Base-by-base conservation (phyloP, 345 rosid species). In the Gossypium herbaceum region DNA sequence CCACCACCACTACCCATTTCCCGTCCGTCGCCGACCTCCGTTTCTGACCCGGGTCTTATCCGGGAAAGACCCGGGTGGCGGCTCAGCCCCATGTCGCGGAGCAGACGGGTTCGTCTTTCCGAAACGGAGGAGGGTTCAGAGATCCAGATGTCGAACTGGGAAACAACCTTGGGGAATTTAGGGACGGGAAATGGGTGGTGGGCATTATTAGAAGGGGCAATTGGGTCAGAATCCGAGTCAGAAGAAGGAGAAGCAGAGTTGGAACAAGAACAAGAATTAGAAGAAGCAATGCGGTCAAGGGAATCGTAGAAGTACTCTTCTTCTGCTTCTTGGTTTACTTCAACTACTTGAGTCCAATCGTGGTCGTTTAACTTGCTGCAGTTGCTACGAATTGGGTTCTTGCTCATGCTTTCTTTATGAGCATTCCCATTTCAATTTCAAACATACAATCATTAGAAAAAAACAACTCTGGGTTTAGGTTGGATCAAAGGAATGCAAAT, bases 71-170 rank as follows among this genome's bases (percentile, higher is more conserved):
- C 73, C 16, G 84, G 87, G 79, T 89, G 88, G 24, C 82, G 77
- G 55, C 68, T 71, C 61, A 92, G 91, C 63, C 97, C 97, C 90
- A 92, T 77, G 64, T 86, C 87, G 62, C 56, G 85, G 12, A 89
- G 78, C 25, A 92, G 82, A 43, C 86, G 85, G 0, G 84, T 78
- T 50, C 97, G 91, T 27, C 96, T 87, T 80, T 92, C 95, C 17
- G 96, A 90, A 3, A 92, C 91, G 2, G 95, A 81, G 19, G 80
- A 86, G 27, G 97, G 97, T 58, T 90, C 87, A 63, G 95, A 87
- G 88, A 86, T 88, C 97, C 97, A 92, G 63, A 90, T 83, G 62
- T 92, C 92, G 80, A 90, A 88, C 72, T 76, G 82, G 1, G 88
- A 82, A 9, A 82, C 73, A 4, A 72, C 85, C 85, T 74, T 68